Evolutionary conservation across 106 monocot genomes (phyloP).

Genomic region (Chionographis japonica): DNA sequence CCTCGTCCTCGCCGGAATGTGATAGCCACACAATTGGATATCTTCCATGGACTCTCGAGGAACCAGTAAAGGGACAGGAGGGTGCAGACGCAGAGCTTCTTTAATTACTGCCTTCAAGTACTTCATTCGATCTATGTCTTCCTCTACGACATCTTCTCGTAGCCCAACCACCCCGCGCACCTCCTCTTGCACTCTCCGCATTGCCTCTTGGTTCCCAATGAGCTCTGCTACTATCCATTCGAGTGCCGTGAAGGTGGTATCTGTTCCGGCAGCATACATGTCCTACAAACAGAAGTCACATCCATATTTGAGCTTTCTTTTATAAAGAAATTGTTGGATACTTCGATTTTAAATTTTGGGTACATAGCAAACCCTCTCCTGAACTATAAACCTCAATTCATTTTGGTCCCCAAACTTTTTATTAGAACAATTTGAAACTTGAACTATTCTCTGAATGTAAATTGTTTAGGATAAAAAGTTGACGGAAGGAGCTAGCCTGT

Average conservation of each 20-base stretch:
- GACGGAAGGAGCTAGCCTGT: too few relatives aligned
- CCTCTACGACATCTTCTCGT: background rate
- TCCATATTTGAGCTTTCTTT: too few relatives aligned
- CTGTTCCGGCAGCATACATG: background rate
- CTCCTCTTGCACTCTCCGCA: background rate
- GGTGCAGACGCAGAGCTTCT: background rate
- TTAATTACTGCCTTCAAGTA: background rate
- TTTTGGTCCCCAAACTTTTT: too few relatives aligned
- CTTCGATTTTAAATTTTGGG: too few relatives aligned
- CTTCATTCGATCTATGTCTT: background rate
- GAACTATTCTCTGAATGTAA: too few relatives aligned
- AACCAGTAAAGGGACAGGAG: background rate
- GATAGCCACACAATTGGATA: background rate
- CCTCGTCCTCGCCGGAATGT: background rate
- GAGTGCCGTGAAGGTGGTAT: background rate
- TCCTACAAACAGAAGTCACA: background rate
- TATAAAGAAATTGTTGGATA: too few relatives aligned
- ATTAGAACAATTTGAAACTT: too few relatives aligned
- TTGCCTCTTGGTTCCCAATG: background rate
- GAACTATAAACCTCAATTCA: too few relatives aligned
- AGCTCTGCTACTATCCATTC: background rate
- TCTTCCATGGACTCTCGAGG: background rate
- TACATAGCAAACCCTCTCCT: too few relatives aligned
- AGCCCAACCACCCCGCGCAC: background rate
- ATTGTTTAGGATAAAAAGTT: too few relatives aligned